Base-by-base conservation (phyloP, 352 stramenopile species). In the Pythium aphanidermatum region DNA sequence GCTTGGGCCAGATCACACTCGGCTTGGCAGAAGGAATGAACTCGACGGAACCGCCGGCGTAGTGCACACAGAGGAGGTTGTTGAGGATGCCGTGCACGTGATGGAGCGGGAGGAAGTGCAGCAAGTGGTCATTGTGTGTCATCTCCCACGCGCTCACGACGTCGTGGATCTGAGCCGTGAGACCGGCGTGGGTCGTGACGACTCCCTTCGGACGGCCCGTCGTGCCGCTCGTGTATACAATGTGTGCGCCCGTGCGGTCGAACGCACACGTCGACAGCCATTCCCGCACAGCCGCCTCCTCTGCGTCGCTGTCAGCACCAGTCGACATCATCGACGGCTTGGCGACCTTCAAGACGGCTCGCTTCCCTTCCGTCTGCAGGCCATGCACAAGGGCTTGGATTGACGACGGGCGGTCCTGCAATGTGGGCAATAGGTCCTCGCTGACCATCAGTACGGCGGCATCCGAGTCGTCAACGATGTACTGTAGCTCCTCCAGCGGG, bases 11-110 rank as follows among this genome's bases (percentile, higher is more conserved):
- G 13, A 96, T 73, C 2, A 70, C 17, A 1, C 55, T 55, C 17
- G 80, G 42, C 46, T 84, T 65, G 39, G 82, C 81, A 8, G 58
- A 76, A 21, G 51, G 20, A 16, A 92, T 51, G 50, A 95, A 94
- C 63, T 96, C 78, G 36, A 95, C 67, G 44, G 74, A 86, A 7
- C 68, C 85, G 21, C 87, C 87, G 17, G 65, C 67, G 49, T 78
- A 92, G 46, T 90, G 63, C 13, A 84, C 69, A 65, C 82, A 94
- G 13, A 86, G 53, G 16, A 95, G 33, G 37, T 92, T 95, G 69
- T 96, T 97, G 21, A 97, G 66, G 12, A 95, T 73, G 19, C 86
- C 88, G 58, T 97, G 88, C 6, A 96, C 70, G 48, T 96, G 89
- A 45, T 97, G 86, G 21, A 97, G 55, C 16, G 89, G 89, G 7